Evolutionary conservation across 805 yeast genomes (phyloP), one percentile per base, ranked within the genome.

Genomic region (Cyberlindnera mycetangii): DNA sequence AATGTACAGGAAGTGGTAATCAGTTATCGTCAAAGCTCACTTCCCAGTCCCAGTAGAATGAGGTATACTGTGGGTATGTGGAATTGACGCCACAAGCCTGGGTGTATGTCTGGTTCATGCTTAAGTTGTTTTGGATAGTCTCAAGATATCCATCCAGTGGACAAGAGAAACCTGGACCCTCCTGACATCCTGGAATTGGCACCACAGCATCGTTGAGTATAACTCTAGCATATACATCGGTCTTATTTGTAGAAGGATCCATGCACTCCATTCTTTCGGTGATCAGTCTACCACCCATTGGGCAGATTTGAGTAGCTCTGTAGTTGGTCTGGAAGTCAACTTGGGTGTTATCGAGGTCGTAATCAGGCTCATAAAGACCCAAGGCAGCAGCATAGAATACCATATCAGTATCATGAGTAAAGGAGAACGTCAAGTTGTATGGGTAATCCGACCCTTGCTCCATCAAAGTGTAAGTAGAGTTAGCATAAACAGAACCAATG

Each of bases 361-460:
- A 53, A 17, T 59, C 66, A 9, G 60, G 54, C 20, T 57, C 65
- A 28, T 62, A 60, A 21, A 85, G 60, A 7, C 88, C 89, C 38
- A 85, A 64, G 2, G 92, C 85, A 22, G 86, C 68, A 54, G 82
- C 66, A 53, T 74, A 80, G 33, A 81, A 68, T 50, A 79, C 69
- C 33, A 86, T 63, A 50, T 83, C 84, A 31, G 83, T 75, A 60
- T 88, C 95, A 58, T 88, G 95, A 14, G 87, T 72, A 68, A 86
- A 83, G 52, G 80, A 83, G 52, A 85, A 70, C 71, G 83, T 82
- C 37, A 85, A 68, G 44, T 75, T 73, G 58, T 62, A 76, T 47
- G 68, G 72, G 53, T 78, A 82, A 47, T 72, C 74, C 9, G 60
- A 56, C 30, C 76, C 75, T 42, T 74, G 72, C 47, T 69, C 62